phyloP scores from a whole-genome alignment of 129 eudicot genomes.

The Lactuca saligna region DNA sequence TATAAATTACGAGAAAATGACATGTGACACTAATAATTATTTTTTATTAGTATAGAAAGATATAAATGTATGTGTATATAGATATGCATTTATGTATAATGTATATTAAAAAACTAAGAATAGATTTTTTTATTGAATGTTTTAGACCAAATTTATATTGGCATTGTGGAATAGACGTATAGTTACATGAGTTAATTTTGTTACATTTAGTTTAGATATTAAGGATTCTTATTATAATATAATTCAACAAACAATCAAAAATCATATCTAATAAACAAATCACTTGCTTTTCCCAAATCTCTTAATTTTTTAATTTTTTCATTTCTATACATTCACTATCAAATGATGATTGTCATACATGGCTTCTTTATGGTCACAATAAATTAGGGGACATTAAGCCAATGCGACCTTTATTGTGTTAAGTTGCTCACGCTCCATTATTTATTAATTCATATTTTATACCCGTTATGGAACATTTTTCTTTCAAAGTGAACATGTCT shows the following conservation, averaged over 20 bases:
- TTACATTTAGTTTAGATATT: no score
- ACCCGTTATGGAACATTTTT: not conserved
- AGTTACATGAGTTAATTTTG: no score
- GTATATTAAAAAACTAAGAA: no score
- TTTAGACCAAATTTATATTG: no score
- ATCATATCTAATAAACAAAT: not conserved
- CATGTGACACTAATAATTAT: no score
- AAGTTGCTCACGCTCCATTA: conserved; percentile 9
- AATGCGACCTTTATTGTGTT: conserved; percentile 10
- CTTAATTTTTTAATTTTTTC: not conserved
- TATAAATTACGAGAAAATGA: no score
- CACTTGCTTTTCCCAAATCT: not conserved
- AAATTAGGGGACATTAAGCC: conserved; percentile 10
- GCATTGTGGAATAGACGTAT: no score
- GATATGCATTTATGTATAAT: no score
- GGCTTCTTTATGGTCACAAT: conserved; percentile 1
- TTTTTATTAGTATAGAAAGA: no score
- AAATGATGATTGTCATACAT: conserved; percentile 11
- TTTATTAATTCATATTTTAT: conserved; percentile 8
- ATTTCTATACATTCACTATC: not conserved
- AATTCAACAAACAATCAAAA: not conserved
- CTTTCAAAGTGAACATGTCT: not conserved
- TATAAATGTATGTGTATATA: no score
- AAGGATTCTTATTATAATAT: not conserved
- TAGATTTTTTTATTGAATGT: no score